These are phyloP conservation scores for Penicillium flavigenum DNA, from an alignment of 495 filamentous ascomycete species.

Conservation along the genomic window DNA sequence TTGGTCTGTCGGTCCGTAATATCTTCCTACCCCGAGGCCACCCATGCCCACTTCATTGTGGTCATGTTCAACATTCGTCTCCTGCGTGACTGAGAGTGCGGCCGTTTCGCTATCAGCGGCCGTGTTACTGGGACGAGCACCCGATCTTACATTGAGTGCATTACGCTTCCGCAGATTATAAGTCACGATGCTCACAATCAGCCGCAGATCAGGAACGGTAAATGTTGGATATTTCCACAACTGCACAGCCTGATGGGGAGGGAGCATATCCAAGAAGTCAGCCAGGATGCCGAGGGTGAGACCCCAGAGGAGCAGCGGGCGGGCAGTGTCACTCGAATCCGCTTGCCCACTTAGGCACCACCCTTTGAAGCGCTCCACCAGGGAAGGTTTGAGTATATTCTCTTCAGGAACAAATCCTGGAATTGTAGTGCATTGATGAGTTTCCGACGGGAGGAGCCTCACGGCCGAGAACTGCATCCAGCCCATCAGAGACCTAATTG, in stretches of 20 bases:
- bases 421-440: slow-evolving; percentile 53
- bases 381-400: slow-evolving; percentile 10
- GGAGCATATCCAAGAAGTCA: slow-evolving; percentile 71
- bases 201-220: slow-evolving; percentile 61
- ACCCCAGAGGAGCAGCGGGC: slow-evolving; percentile 71
- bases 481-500: slow-evolving; percentile 57
- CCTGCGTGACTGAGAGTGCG: slow-evolving; percentile 38
- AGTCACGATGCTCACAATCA: slow-evolving; percentile 61
- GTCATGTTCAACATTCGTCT: slow-evolving; percentile 22
- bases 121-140: slow-evolving; percentile 38
- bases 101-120: slow-evolving; percentile 44
- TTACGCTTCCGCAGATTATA: slow-evolving; percentile 60
- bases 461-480: slow-evolving; percentile 74
- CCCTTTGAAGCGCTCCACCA: slow-evolving; percentile 28
- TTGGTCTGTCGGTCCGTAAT: slow-evolving; percentile 39
- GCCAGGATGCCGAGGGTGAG: slow-evolving; percentile 69
- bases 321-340: slow-evolving; percentile 29
- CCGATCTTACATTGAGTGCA: slow-evolving; percentile 39
- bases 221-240: slow-evolving; percentile 75
- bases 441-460: slow-evolving; percentile 61
- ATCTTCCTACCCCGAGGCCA: slow-evolving; percentile 47
- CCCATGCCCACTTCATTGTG: slow-evolving; percentile 47
- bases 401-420: slow-evolving; percentile 45
- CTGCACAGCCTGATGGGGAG: slow-evolving; percentile 59
- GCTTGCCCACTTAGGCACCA: slow-evolving; percentile 39